These are phyloP conservation scores for Phanerochaete carnosa DNA, from an alignment of 768 basidiomycete genomes.

Conservation along the genomic window DNA sequence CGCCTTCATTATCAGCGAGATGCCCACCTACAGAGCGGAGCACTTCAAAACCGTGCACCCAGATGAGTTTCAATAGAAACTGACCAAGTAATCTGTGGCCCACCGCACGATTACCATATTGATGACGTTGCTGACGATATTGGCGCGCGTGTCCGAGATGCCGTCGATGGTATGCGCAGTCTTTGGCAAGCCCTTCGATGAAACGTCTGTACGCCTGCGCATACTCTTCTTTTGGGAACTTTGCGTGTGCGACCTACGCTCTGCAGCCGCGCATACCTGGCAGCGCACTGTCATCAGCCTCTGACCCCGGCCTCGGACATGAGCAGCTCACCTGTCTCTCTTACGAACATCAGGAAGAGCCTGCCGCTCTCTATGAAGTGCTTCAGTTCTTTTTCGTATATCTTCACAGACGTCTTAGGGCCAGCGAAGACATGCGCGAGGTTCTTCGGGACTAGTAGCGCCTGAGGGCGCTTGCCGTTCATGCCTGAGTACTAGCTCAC, in stretches of 20 bases:
- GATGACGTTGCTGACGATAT: conserved; percentile 48
- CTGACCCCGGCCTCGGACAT: background rate
- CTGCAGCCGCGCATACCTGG: conserved; percentile 33
- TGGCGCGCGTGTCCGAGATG: conserved; percentile 35
- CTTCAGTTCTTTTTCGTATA: conserved; percentile 28
- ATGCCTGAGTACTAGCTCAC: conserved; percentile 38
- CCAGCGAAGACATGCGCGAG: conserved; percentile 36
- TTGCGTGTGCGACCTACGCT: conserved; percentile 28
- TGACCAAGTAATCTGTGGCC: conserved; percentile 36
- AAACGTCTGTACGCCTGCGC: conserved; percentile 29
- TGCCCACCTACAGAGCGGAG: conserved; percentile 34
- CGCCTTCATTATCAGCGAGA: conserved; percentile 43
- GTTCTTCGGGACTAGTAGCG: conserved; percentile 26
- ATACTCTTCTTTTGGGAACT: conserved; percentile 33
- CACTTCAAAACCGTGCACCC: background rate
- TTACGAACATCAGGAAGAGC: conserved; percentile 39
- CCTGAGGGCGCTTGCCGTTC: conserved; percentile 35
- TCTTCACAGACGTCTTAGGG: conserved; percentile 31
- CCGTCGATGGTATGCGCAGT: conserved; percentile 33
- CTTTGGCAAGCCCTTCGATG: conserved; percentile 27
- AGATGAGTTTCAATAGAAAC: no score
- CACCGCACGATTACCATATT: conserved; percentile 42
- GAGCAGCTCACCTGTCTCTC: conserved; percentile 25
- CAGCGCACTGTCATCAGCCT: background rate
- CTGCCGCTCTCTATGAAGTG: conserved; percentile 31